Percentiles rank a stretch among this genome's conserved stretches.
phyloP scores from a whole-genome alignment of 2,329 filamentous ascomycete species.

The Dothideomycetes sp. region DNA sequence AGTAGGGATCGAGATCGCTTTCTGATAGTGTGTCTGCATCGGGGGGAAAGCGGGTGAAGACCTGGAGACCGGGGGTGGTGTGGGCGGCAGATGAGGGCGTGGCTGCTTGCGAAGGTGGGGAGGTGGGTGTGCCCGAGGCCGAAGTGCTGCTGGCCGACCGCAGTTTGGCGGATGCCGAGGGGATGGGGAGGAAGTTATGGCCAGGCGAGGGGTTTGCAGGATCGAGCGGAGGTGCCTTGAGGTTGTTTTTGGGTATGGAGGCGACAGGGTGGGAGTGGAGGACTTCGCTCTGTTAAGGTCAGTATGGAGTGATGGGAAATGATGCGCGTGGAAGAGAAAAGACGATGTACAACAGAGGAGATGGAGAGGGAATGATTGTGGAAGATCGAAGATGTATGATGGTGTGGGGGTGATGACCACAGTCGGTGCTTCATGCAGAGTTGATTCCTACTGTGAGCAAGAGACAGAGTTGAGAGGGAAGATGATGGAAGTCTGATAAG shows the following conservation, averaged over 20 bases:
- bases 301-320: no score
- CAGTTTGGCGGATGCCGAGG: constrained; percentile 75
- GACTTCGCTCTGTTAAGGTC: constrained; percentile 91
- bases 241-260: constrained; percentile 83
- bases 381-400: no score
- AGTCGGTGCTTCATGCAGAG: background rate
- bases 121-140: constrained; percentile 41
- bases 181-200: constrained; percentile 79
- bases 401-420: no score
- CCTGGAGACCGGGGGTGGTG: constrained; percentile 47
- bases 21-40: constrained; percentile 67
- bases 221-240: constrained; percentile 91
- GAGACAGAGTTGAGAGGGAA: background rate
- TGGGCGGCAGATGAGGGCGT: constrained; percentile 45
- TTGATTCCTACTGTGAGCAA: no score
- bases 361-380: no score
- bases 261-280: constrained; percentile 81
- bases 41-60: constrained; percentile 73
- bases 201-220: constrained; percentile 83
- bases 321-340: no score
- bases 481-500: background rate
- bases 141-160: constrained; percentile 41
- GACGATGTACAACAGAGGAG: no score
- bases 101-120: constrained; percentile 40
- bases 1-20: constrained; percentile 89